Conservation (phyloP, 2,329 filamentous ascomycete species). For the Sclerotinia trifoliorum region DNA sequence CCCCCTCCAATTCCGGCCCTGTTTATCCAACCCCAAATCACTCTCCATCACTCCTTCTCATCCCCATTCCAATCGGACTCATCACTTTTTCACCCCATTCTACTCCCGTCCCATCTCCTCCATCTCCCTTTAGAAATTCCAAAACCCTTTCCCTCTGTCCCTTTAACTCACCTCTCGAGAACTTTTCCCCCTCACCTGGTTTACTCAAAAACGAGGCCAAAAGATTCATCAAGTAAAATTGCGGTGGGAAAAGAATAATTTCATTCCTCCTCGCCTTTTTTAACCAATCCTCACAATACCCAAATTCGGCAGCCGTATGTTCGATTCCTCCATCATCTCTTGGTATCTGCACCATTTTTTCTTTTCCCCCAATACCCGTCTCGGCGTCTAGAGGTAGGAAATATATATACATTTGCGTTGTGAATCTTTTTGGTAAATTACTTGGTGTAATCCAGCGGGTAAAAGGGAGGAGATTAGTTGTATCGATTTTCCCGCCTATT, state of each 20-base stretch:
- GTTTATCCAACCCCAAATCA: slow-evolving; percentile 58
- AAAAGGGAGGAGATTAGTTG: slow-evolving; percentile 72
- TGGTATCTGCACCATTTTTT: slow-evolving; percentile 27
- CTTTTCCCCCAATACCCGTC: neutral
- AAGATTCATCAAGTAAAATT: slow-evolving; percentile 70
- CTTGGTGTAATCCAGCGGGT: slow-evolving; percentile 88
- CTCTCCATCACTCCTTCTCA: slow-evolving; percentile 50
- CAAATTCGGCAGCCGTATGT: slow-evolving; percentile 74
- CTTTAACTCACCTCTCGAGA: slow-evolving; percentile 41
- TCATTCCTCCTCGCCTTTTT: slow-evolving; percentile 58
- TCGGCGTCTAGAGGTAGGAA: slow-evolving; percentile 61
- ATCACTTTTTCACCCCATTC: slow-evolving; percentile 62
- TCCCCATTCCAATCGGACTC: slow-evolving; percentile 50
- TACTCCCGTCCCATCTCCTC: slow-evolving; percentile 43
- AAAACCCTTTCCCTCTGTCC: slow-evolving; percentile 54
- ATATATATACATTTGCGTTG: slow-evolving; percentile 96
- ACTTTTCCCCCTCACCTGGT: slow-evolving; percentile 26
- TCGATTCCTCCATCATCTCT: slow-evolving; percentile 59
- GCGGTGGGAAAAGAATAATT: slow-evolving; percentile 87
- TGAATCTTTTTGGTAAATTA: slow-evolving; percentile 73
- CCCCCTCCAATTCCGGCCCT: slow-evolving; percentile 55
- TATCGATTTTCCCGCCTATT: neutral
- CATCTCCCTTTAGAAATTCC: slow-evolving; percentile 50
- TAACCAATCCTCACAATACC: slow-evolving; percentile 69
- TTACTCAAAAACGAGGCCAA: slow-evolving; percentile 52